Evolutionary conservation across 2,329 filamentous ascomycete genomes (phyloP).

Genomic region (Ciborinia camelliae): DNA sequence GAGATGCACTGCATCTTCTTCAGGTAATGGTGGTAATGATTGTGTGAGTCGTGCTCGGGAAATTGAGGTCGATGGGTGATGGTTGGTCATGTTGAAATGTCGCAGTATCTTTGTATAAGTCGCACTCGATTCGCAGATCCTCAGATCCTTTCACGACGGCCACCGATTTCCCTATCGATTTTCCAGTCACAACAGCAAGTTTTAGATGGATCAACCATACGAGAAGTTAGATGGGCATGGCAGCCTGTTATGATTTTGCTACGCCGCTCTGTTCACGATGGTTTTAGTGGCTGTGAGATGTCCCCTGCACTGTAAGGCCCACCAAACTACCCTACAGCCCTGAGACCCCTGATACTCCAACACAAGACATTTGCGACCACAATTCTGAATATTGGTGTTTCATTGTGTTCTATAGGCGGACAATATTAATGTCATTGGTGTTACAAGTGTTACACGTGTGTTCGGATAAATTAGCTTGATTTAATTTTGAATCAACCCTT

Average conservation of each 20-base stretch:
- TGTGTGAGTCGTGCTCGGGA: constrained; percentile 27
- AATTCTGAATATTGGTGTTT: constrained; percentile 14
- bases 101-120: not conserved
- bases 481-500: not conserved
- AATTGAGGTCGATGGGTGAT: constrained; percentile 25
- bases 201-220: not conserved
- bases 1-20: constrained; percentile 15
- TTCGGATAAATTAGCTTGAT: not conserved
- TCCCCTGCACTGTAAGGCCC: not conserved
- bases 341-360: constrained; percentile 10
- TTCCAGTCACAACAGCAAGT: constrained; percentile 4
- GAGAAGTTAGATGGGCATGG: constrained; percentile 3
- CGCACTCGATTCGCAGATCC: constrained; percentile 13
- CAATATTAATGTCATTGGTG: constrained; percentile 2
- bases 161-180: constrained; percentile 5
- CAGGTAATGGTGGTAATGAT: constrained; percentile 30
- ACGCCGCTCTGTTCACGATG: constrained; percentile 14
- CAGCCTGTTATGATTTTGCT: constrained; percentile 8
- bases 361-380: constrained; percentile 8
- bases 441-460: constrained; percentile 8
- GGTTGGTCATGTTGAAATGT: constrained; percentile 24
- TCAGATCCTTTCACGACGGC: constrained; percentile 11
- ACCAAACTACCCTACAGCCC: constrained; percentile 6
- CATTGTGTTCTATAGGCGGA: constrained; percentile 7
- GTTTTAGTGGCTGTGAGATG: constrained; percentile 10